Conservation (phyloP, 1,284 basidiomycete species). For the Sanghuangporus baumii region DNA sequence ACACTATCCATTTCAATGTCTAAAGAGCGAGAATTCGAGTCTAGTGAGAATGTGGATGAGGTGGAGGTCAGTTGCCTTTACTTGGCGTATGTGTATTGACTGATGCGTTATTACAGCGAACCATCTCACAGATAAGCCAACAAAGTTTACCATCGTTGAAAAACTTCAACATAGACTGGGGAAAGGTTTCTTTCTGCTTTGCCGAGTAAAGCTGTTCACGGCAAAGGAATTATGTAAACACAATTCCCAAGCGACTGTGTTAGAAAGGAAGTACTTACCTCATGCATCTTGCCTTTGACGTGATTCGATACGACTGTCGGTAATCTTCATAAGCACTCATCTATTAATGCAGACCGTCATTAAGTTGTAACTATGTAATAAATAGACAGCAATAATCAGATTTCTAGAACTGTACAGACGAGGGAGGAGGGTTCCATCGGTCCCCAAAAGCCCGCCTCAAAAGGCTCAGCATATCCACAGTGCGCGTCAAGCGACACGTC, state of each 20-base stretch:
- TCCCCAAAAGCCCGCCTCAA: constrained; percentile 9
- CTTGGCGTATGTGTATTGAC: not conserved
- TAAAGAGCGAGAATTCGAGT: not conserved
- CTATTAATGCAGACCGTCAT: not conserved
- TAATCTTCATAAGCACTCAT: not conserved
- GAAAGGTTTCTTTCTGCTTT: too few relatives aligned
- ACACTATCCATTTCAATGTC: not conserved
- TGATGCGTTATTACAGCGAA: not conserved
- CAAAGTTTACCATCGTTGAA: not conserved
- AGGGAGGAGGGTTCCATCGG: constrained; percentile 10
- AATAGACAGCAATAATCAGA: not conserved
- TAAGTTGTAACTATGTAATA: not conserved
- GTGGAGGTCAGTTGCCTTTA: not conserved
- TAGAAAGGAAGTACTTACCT: too few relatives aligned
- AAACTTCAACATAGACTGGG: too few relatives aligned
- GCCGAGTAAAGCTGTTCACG: too few relatives aligned
- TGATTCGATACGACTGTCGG: not conserved
- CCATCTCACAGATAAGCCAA: not conserved
- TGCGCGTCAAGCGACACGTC: constrained; percentile 13
- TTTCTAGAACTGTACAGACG: constrained; percentile 8
- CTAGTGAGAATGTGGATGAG: not conserved
- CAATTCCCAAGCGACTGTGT: too few relatives aligned
- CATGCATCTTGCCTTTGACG: not conserved
- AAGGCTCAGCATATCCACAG: constrained; percentile 5
- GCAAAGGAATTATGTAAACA: too few relatives aligned